Percentiles rank a stretch among this genome's conserved stretches.
These are phyloP conservation scores for Diaporthe sp. DNA, from an alignment of 2,329 filamentous ascomycete genomes.

Conservation along the genomic window DNA sequence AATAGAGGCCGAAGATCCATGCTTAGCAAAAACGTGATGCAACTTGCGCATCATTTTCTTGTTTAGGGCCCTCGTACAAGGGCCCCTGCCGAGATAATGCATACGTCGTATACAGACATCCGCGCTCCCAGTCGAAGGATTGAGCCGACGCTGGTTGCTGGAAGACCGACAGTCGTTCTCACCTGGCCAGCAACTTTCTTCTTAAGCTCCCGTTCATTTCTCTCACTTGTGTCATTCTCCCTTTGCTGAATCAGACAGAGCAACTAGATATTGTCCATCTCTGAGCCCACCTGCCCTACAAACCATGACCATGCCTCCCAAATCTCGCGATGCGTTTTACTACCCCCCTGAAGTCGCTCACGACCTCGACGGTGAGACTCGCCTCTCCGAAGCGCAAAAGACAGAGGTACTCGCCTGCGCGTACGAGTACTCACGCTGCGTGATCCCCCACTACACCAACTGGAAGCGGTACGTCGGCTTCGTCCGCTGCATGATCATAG, in stretches of 20 bases:
- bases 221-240: neutral
- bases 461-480: constrained; percentile 45
- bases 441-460: constrained; percentile 47
- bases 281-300: neutral
- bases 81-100: neutral
- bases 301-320: neutral
- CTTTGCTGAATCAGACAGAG: too few species aligned
- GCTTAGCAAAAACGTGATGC: neutral
- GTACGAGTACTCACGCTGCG: constrained; percentile 46
- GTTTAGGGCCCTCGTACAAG: neutral
- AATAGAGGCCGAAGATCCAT: neutral
- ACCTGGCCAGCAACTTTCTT: neutral
- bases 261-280: neutral
- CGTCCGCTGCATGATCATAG: constrained; percentile 43
- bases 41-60: neutral
- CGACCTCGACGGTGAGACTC: constrained; percentile 31
- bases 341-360: constrained; percentile 39
- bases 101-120: neutral
- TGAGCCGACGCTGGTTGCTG: neutral
- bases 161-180: neutral
- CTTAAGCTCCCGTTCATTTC: neutral
- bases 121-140: too few species aligned
- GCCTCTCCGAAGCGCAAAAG: constrained; percentile 35
- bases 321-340: constrained; percentile 30
- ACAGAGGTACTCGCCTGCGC: constrained; percentile 43